A percentile compares a stretch with the other conserved stretches of the same genome.
These are phyloP conservation scores for Apiotrichum sp. DNA, from an alignment of 1,284 basidiomycete genomes.

Conservation along the genomic window DNA sequence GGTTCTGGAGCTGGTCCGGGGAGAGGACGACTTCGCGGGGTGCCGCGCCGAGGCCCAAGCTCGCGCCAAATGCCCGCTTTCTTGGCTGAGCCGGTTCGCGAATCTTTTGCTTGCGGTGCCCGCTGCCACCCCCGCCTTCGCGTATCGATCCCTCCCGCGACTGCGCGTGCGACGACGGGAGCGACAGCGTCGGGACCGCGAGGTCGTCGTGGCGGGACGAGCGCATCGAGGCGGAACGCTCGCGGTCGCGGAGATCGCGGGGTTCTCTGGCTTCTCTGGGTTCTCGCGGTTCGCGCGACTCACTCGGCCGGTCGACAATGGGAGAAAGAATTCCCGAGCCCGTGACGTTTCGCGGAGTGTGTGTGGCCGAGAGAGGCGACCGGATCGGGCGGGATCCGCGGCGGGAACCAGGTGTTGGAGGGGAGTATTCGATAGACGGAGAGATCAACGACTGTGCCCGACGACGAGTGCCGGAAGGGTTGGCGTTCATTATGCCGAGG, in stretches of 20 bases:
- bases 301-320: too few species aligned
- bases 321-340: conserved; percentile 1
- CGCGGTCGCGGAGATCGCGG: too few species aligned
- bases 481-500: conserved; percentile 6
- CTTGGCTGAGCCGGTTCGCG: neutral
- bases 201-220: neutral
- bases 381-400: conserved; percentile 2
- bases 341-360: neutral
- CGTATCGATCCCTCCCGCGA: neutral
- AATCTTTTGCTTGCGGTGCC: neutral
- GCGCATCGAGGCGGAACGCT: conserved; percentile 1
- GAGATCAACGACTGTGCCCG: conserved; percentile 23
- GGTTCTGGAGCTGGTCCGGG: conserved; percentile 36
- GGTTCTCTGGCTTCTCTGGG: too few species aligned
- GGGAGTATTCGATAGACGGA: neutral
- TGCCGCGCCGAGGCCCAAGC: conserved; percentile 25
- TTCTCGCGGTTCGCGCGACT: too few species aligned
- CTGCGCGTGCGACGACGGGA: too few species aligned
- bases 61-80: conserved; percentile 20
- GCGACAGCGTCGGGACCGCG: neutral
- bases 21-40: conserved; percentile 22
- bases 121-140: neutral
- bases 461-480: conserved; percentile 9
- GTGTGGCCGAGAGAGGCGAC: neutral
- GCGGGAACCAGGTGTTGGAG: conserved; percentile 4